Base-by-base conservation (phyloP, 1,284 basidiomycete species). In the Cryptococcus floricola region DNA sequence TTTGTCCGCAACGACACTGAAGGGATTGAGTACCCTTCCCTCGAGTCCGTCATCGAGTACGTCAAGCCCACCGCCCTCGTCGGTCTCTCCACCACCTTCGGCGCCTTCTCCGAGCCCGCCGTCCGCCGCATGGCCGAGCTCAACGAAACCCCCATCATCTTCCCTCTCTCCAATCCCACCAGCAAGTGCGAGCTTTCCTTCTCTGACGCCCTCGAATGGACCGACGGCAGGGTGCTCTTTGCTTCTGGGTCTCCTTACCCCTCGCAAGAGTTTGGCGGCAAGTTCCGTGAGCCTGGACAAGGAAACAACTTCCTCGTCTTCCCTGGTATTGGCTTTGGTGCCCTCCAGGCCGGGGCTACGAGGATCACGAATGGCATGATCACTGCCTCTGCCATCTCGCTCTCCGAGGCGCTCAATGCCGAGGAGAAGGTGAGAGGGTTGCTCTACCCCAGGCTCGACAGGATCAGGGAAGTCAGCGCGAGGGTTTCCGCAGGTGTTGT, bases 101-200 rank as follows among this genome's bases (percentile, higher is more conserved):
- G 86, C 48, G 88, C 91, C 1, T 97, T 97, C 79, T 84, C 81
- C 58, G 81, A 87, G 56, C 79, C 82, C 12, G 87, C 92, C 53
- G 84, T 97, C 59, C 80, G 84, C 65, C 80, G 83, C 12, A 94
- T 98, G 91, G 85, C 87, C n/a, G 81, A 83, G 49, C 81, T 89
- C 64, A 96, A 95, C 79, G 18, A 59, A 37, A 59, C 66, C 23
- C 93, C 94, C 27, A 94, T 96, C 80, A 86, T 97, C 75, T 96
- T 97, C 83, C 91, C 94, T 48, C 85, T 97, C n/a, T 92, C 89
- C 38, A 98, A 97, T 79, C 94, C 94, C 31, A 87, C 90, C 48
- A 81, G 83, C 48, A 84, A 92, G 56, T 89, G 88, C 39, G 89
- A 91, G 73, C 63, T 75, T 5, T 64, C 79, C 34, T 96, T 92